Conservation (phyloP, 352 stramenopile genomes). For the Globisporangium barbulae region DNA sequence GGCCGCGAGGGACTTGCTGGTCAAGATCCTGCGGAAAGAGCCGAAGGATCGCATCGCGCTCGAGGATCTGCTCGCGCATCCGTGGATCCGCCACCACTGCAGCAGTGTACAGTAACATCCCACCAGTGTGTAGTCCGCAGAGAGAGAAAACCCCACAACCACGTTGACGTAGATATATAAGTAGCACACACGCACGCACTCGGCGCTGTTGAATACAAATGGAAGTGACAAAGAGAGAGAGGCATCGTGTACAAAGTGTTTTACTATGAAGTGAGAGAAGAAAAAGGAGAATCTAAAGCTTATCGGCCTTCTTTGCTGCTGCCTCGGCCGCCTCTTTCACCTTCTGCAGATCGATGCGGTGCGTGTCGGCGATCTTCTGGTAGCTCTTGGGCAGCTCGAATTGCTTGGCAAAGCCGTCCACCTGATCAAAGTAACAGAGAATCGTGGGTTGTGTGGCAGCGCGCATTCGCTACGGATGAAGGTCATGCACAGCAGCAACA, state of each 20-base stretch:
- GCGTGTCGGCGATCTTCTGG: constrained; percentile 60
- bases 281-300: background rate
- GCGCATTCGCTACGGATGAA: background rate
- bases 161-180: constrained; percentile 10
- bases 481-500: background rate
- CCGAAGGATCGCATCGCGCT: constrained; percentile 92
- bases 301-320: constrained; percentile 20
- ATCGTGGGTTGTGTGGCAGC: background rate
- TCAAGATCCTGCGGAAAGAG: constrained; percentile 95
- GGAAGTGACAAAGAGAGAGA: background rate
- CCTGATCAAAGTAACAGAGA: constrained; percentile 21
- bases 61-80: constrained; percentile 91
- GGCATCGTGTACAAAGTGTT: background rate
- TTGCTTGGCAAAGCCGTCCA: constrained; percentile 66
- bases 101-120: constrained; percentile 9
- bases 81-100: constrained; percentile 91
- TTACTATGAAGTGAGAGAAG: background rate
- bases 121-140: background rate
- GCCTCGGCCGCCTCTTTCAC: constrained; percentile 23
- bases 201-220: constrained; percentile 6
- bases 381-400: constrained; percentile 70
- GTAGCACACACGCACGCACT: constrained; percentile 1
- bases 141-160: background rate
- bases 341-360: constrained; percentile 34
- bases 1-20: constrained; percentile 92